Percentiles rank a stretch among this genome's conserved stretches.
Evolutionary conservation across 495 filamentous ascomycete genomes (phyloP).

Genomic region (Trichoderma virens): DNA sequence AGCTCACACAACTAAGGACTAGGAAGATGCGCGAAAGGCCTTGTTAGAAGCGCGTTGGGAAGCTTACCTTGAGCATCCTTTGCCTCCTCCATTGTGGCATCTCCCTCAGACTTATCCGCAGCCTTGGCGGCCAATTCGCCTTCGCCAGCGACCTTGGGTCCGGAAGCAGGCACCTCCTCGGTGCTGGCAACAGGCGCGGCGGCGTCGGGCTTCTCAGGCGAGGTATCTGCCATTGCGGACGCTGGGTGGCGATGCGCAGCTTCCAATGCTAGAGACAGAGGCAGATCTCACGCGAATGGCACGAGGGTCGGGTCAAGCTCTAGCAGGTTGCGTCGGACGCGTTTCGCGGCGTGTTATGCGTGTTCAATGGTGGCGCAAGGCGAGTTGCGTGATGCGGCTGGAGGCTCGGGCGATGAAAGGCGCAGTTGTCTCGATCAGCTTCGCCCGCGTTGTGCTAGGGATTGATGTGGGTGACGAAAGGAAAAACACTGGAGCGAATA

Average conservation of each 20-base stretch:
- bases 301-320: background rate
- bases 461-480: constrained; percentile 9
- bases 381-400: constrained; percentile 6
- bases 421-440: constrained; percentile 6
- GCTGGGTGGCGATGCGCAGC: constrained; percentile 8
- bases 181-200: constrained; percentile 3
- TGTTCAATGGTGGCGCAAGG: constrained; percentile 6
- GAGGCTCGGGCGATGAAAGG: constrained; percentile 2
- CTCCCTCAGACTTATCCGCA: background rate
- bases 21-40: constrained; percentile 12
- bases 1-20: background rate
- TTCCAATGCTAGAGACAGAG: background rate
- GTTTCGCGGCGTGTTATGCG: constrained; percentile 9
- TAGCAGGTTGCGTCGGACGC: background rate
- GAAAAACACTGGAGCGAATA: constrained; percentile 13
- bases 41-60: background rate
- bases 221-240: constrained; percentile 1
- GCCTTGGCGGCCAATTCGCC: constrained; percentile 1
- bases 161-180: background rate
- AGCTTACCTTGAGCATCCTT: constrained; percentile 8
- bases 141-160: background rate
- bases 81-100: constrained; percentile 1
- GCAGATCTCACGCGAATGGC: constrained; percentile 3
- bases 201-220: constrained; percentile 9
- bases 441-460: constrained; percentile 6